Conservation (phyloP, 2,329 filamentous ascomycete species). For the Fusarium nelsonii region DNA sequence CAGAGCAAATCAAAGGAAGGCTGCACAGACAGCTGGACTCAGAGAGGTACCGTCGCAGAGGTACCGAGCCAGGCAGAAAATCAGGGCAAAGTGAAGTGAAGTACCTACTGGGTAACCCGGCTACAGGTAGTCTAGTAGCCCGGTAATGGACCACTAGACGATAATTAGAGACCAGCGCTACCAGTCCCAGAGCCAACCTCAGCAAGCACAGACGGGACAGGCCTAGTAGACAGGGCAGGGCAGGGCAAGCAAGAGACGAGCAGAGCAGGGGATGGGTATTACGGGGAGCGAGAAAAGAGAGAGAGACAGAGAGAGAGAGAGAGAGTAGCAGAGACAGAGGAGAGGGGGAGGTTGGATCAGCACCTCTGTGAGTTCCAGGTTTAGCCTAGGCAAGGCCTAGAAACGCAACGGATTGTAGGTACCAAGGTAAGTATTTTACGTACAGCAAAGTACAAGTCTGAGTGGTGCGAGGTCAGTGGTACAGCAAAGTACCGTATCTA, state of each 20-base stretch:
- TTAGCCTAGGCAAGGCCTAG: conserved; percentile 12
- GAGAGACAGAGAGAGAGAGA: not conserved
- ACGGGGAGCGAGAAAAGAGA: conserved; percentile 6
- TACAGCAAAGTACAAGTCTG: conserved; percentile 22
- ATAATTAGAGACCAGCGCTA: conserved; percentile 11
- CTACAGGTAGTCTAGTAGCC: not conserved
- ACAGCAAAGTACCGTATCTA: conserved; percentile 4
- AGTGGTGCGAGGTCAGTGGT: not conserved
- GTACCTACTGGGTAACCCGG: not conserved
- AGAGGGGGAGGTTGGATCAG: conserved; percentile 27
- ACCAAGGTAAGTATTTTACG: conserved; percentile 12
- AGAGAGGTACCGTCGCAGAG: not conserved
- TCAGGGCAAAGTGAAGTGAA: conserved; percentile 19
- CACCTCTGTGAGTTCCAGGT: conserved; percentile 21
- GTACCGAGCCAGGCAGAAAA: conserved; percentile 40
- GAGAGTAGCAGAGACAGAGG: no score
- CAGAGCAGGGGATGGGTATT: conserved; percentile 1
- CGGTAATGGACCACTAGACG: not conserved
- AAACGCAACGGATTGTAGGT: not conserved
- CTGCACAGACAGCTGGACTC: conserved; percentile 18
- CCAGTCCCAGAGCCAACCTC: conserved; percentile 11
- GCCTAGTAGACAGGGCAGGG: not conserved
- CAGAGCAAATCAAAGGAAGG: conserved; percentile 3
- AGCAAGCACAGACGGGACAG: conserved; percentile 11
- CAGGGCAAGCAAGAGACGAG: not conserved